Conservation (phyloP, 164 flowering plant species). For the Nelumbo lutea region DNA sequence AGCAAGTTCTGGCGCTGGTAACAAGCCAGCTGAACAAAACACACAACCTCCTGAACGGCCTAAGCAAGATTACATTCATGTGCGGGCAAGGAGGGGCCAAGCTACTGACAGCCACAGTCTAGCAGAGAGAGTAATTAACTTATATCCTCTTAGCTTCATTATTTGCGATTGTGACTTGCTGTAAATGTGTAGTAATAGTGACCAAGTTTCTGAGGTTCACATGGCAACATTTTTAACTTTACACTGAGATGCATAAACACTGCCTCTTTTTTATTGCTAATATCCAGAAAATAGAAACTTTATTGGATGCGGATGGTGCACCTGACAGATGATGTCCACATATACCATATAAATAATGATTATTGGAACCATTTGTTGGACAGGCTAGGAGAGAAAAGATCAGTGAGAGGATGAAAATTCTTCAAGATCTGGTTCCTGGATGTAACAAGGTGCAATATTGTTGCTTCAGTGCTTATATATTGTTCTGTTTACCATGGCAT, state of each 20-base stretch:
- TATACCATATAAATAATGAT: conserved; percentile 5
- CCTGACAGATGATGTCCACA: neutral
- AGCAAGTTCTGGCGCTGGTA: conserved; percentile 41
- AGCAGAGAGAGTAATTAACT: conserved; percentile 78
- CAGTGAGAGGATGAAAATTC: conserved; percentile 78
- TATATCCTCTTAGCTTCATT: neutral
- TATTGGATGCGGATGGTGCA: neutral
- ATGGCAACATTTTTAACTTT: too few species aligned
- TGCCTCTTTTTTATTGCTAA: too few species aligned
- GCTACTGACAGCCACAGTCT: conserved; percentile 99
- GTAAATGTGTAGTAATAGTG: neutral
- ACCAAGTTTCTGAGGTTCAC: neutral
- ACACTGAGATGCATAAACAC: neutral
- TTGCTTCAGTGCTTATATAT: neutral
- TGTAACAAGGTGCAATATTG: conserved; percentile 72
- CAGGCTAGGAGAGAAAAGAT: conserved; percentile 91
- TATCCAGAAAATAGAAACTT: neutral
- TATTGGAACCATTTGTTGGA: conserved; percentile 4
- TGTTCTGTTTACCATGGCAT: neutral
- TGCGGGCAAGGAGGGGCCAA: conserved; percentile 97
- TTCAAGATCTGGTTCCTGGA: conserved; percentile 89
- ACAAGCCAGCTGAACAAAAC: conserved; percentile 40
- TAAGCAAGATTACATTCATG: conserved; percentile 83
- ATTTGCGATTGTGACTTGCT: neutral
- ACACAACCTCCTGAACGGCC: conserved; percentile 54